phyloP scores from a whole-genome alignment of 371 early-diverging fungal genomes.

The Mucor saturninus region DNA sequence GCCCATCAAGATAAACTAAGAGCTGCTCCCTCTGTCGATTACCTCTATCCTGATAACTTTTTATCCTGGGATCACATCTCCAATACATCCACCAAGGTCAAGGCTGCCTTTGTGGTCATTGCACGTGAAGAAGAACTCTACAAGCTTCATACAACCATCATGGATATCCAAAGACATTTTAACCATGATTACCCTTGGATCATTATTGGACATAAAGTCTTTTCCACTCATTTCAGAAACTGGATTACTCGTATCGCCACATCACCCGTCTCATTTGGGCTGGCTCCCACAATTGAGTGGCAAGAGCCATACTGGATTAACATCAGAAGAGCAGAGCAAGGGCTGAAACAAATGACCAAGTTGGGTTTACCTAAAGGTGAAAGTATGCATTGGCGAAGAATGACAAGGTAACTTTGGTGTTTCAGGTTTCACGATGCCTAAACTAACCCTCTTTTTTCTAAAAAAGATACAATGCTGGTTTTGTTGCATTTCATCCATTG shows the following conservation, averaged over 20 bases:
- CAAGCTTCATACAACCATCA: conserved; percentile 34
- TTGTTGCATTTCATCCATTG: conserved; percentile 70
- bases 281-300: conserved; percentile 34
- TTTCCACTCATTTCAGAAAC: conserved; percentile 31
- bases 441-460: not conserved
- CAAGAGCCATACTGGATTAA: conserved; percentile 45
- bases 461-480: conserved; percentile 79
- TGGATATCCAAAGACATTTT: conserved; percentile 37
- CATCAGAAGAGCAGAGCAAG: conserved; percentile 30
- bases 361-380: conserved; percentile 20
- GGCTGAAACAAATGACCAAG: conserved; percentile 16
- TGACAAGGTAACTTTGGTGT: conserved; percentile 26
- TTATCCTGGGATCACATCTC: conserved; percentile 10
- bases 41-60: conserved; percentile 14
- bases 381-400: conserved; percentile 34
- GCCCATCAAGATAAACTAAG: conserved; percentile 15
- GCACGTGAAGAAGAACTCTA: conserved; percentile 33
- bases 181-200: conserved; percentile 49
- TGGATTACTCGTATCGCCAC: conserved; percentile 17
- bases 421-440: not conserved
- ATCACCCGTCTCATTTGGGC: conserved; percentile 38
- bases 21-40: not conserved
- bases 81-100: conserved; percentile 17
- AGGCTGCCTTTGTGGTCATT: conserved; percentile 35
- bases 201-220: conserved; percentile 35